Percentiles rank a stretch among this genome's conserved stretches.
Evolutionary conservation across 2,329 filamentous ascomycete genomes (phyloP).

Genomic region (Penicillium sp.): DNA sequence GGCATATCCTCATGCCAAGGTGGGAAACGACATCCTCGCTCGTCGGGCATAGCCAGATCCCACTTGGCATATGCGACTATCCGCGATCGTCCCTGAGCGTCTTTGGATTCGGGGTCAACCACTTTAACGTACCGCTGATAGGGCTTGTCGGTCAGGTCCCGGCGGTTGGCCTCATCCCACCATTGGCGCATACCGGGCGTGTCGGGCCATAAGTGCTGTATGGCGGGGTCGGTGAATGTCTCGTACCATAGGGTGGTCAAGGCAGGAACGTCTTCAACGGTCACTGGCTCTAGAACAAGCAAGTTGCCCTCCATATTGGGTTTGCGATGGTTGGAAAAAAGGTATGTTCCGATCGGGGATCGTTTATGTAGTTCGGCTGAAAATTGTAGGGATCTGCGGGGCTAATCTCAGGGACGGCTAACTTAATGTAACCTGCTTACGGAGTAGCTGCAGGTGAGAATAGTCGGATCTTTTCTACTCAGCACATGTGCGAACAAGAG

Average conservation of each 20-base stretch:
- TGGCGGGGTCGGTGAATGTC: slow-evolving; percentile 21
- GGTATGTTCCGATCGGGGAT: not conserved
- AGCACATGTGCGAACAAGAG: too few species aligned
- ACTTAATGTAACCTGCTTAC: not conserved
- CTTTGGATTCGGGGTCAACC: slow-evolving; percentile 16
- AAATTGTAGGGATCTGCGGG: not conserved
- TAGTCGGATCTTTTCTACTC: too few species aligned
- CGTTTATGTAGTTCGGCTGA: not conserved
- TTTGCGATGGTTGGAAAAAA: not conserved
- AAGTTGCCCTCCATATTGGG: not conserved
- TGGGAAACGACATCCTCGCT: slow-evolving; percentile 27
- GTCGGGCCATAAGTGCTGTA: slow-evolving; percentile 24
- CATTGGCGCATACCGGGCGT: slow-evolving; percentile 27
- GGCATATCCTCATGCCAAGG: slow-evolving; percentile 26
- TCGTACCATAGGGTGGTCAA: slow-evolving; percentile 25
- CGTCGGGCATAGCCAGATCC: slow-evolving; percentile 23
- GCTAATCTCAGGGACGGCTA: not conserved
- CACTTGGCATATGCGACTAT: slow-evolving; percentile 31
- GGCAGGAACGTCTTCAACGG: slow-evolving; percentile 22
- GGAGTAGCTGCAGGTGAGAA: too few species aligned
- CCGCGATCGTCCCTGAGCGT: slow-evolving; percentile 9
- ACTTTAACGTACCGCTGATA: slow-evolving; percentile 27
- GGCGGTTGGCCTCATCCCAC: slow-evolving; percentile 20
- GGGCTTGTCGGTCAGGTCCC: slow-evolving; percentile 25
- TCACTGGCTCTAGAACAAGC: slow-evolving; percentile 13